Conservation (phyloP, 169 alveolate species). For the Babesia ovata region DNA sequence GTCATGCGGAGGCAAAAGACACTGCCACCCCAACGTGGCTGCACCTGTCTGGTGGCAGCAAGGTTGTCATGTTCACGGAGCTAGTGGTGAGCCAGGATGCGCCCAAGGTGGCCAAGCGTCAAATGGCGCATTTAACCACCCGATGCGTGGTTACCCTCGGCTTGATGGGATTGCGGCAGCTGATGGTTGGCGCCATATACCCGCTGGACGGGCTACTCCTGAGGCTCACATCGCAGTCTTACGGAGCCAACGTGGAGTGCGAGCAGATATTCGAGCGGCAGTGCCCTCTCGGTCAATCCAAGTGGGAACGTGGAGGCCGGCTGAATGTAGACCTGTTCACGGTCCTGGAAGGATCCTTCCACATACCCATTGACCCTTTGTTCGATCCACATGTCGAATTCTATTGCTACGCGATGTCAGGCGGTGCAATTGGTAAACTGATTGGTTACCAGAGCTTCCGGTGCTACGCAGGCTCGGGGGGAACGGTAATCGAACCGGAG, state of each 20-base stretch:
- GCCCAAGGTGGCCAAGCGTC: conserved; percentile 80
- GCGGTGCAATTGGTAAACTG: conserved; percentile 15
- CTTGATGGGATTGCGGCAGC: conserved; percentile 78
- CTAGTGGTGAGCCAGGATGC: conserved; percentile 82
- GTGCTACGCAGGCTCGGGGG: conserved; percentile 2
- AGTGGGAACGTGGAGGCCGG: conserved; percentile 78
- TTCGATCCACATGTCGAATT: conserved; percentile 84
- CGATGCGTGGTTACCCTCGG: conserved; percentile 74
- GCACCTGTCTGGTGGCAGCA: conserved; percentile 80
- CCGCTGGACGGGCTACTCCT: conserved; percentile 20
- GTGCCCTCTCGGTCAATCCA: conserved; percentile 70
- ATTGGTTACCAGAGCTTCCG: conserved; percentile 30
- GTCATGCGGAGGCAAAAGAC: conserved; percentile 17
- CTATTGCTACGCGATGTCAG: conserved; percentile 13
- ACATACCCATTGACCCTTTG: conserved; percentile 84
- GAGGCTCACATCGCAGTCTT: conserved; percentile 43
- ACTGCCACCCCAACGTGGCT: conserved; percentile 85
- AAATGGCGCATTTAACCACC: conserved; percentile 83
- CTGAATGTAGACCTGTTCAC: conserved; percentile 84
- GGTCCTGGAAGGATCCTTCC: conserved; percentile 74
- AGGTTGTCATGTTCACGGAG: conserved; percentile 81
- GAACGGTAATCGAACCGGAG: background rate
- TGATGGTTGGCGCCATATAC: conserved; percentile 54
- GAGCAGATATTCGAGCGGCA: conserved; percentile 63
- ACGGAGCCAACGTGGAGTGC: conserved; percentile 63